These are phyloP conservation scores for Pulveroboletus sp. DNA, from an alignment of 768 basidiomycete genomes.

Conservation along the genomic window DNA sequence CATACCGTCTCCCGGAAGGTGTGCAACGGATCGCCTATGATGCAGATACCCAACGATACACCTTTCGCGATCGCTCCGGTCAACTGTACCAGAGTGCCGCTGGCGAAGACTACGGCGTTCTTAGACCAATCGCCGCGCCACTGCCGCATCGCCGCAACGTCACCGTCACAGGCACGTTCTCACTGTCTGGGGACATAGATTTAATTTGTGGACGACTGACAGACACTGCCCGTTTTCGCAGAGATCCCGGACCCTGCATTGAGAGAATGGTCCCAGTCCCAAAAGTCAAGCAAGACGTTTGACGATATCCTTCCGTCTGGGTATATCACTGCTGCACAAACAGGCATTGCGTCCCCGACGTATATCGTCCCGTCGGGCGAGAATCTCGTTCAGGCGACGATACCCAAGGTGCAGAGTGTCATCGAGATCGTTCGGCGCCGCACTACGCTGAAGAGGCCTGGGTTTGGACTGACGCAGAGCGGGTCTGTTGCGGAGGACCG, in stretches of 20 bases:
- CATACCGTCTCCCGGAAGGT: conserved; percentile 38
- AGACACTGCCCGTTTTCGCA: conserved; percentile 6
- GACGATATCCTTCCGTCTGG: conserved; percentile 45
- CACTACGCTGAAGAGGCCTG: conserved; percentile 11
- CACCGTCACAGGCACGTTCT: conserved; percentile 22
- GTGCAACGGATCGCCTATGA: conserved; percentile 53
- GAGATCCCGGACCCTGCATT: conserved; percentile 26
- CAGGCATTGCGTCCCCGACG: conserved; percentile 16
- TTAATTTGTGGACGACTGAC: too few relatives aligned
- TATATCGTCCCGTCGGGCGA: conserved; percentile 20
- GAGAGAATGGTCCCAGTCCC: conserved; percentile 13
- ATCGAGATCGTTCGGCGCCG: conserved; percentile 29
- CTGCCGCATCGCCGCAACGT: conserved; percentile 25
- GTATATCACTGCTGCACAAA: conserved; percentile 39
- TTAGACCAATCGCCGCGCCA: conserved; percentile 35
- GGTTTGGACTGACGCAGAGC: conserved; percentile 7
- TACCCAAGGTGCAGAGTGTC: conserved; percentile 41
- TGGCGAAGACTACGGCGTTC: conserved; percentile 42
- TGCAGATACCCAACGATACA: conserved; percentile 49
- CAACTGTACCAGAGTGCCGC: conserved; percentile 44
- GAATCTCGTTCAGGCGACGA: conserved; percentile 31
- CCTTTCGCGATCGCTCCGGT: conserved; percentile 46
- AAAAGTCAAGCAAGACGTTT: conserved; percentile 37
- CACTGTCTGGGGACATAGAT: too few relatives aligned
- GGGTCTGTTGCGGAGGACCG: conserved; percentile 18